Evolutionary conservation across 306 rosid genomes (phyloP).

Genomic region (Sphenostylis stenocarpa): DNA sequence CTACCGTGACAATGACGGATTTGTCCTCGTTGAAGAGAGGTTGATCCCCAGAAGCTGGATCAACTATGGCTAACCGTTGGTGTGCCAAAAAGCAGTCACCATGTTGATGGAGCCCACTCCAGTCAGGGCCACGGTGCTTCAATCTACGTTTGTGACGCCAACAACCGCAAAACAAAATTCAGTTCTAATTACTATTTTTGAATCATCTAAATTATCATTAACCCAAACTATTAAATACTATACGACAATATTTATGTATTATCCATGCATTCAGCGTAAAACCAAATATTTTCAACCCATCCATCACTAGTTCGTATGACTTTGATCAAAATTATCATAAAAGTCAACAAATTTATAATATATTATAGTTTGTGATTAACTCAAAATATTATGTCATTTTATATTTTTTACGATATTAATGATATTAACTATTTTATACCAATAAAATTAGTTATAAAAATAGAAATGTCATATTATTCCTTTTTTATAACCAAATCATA

Average conservation of each 20-base stretch:
- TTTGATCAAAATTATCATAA: no score
- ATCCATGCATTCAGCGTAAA: neutral
- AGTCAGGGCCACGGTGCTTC: constrained; percentile 98
- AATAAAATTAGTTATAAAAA: no score
- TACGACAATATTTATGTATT: neutral
- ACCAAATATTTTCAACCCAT: no score
- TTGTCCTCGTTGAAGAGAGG: constrained; percentile 95
- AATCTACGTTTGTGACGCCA: constrained; percentile 49
- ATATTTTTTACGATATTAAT: no score
- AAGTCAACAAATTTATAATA: no score
- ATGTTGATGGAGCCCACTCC: constrained; percentile 93
- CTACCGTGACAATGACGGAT: constrained; percentile 78
- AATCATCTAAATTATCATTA: neutral
- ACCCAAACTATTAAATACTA: neutral
- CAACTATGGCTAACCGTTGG: constrained; percentile 91
- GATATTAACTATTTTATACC: no score
- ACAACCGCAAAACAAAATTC: neutral
- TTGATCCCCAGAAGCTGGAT: constrained; percentile 99
- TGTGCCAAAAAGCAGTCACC: constrained; percentile 86
- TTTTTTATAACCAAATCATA: no score
- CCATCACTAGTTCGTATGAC: no score
- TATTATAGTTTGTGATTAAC: no score
- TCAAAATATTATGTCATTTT: no score
- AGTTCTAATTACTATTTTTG: neutral
- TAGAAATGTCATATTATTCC: no score